Evolutionary conservation across 2,329 filamentous ascomycete genomes (phyloP).

Genomic region (Xylaria polymorpha): DNA sequence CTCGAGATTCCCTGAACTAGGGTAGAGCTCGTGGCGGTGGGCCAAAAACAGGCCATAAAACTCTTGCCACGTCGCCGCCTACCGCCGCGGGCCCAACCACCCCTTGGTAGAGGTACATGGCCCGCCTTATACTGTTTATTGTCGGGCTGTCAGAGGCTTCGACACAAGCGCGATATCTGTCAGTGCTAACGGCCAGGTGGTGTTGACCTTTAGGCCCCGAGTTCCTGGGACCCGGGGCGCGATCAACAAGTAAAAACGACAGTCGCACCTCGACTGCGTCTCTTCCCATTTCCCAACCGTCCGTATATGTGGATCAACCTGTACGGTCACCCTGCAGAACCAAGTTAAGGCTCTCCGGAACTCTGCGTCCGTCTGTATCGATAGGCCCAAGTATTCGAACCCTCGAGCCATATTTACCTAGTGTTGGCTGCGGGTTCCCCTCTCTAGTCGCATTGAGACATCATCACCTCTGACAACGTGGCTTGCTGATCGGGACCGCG

Average conservation of each 20-base stretch:
- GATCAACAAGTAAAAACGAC: conserved; percentile 21
- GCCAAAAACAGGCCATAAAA: conserved; percentile 47
- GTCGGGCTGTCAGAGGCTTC: conserved; percentile 39
- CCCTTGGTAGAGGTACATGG: conserved; percentile 45
- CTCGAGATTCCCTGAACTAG: conserved; percentile 38
- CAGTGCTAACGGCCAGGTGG: conserved; percentile 43
- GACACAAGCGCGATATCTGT: conserved; percentile 40
- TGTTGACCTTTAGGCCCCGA: conserved; percentile 28
- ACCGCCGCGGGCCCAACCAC: conserved; percentile 43
- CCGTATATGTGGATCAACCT: conserved; percentile 42
- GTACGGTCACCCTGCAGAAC: conserved; percentile 40
- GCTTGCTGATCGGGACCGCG: conserved; percentile 48
- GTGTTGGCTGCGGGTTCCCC: conserved; percentile 48
- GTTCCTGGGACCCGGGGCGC: conserved; percentile 19
- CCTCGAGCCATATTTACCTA: conserved; percentile 43
- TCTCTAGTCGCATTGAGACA: conserved; percentile 39
- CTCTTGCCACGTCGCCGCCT: conserved; percentile 48
- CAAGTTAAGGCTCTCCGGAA: conserved; percentile 35
- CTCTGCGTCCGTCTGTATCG: conserved; percentile 41
- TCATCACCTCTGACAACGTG: conserved; percentile 48
- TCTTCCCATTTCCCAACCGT: conserved; percentile 40
- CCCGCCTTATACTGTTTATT: conserved; percentile 44
- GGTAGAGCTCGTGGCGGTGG: conserved; percentile 49
- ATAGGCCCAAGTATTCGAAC: conserved; percentile 42
- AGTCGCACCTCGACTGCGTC: conserved; percentile 30